These are phyloP conservation scores for Lichtheimia ornata DNA, from an alignment of 371 early-diverging fungal genomes.

Conservation along the genomic window DNA sequence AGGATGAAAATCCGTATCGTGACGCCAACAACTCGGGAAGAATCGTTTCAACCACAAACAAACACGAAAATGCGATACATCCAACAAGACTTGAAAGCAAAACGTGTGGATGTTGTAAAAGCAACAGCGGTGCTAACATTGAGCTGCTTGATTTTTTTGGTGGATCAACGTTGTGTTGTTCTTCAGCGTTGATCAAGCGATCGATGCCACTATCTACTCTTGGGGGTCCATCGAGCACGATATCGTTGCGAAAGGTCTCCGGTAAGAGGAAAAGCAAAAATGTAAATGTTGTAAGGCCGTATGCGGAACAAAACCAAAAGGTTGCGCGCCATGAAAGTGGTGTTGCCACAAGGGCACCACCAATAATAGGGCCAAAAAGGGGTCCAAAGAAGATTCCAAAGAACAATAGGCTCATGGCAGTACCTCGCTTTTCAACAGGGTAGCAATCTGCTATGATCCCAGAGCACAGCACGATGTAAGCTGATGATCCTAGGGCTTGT, in stretches of 20 bases:
- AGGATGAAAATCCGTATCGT: slow-evolving; percentile 35
- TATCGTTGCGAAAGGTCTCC: slow-evolving; percentile 57
- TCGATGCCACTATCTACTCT: background rate
- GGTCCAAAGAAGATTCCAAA: slow-evolving; percentile 56
- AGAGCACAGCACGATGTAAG: slow-evolving; percentile 62
- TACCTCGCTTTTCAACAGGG: slow-evolving; percentile 24
- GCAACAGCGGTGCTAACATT: slow-evolving; percentile 24
- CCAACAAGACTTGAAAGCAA: slow-evolving; percentile 40
- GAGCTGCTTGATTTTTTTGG: slow-evolving; percentile 3
- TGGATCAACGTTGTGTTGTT: background rate
- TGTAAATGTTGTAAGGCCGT: slow-evolving; percentile 47
- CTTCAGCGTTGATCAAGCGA: background rate
- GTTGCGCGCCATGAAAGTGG: slow-evolving; percentile 56
- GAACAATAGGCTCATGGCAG: slow-evolving; percentile 40
- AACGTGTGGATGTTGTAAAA: slow-evolving; percentile 52
- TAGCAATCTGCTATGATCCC: slow-evolving; percentile 39
- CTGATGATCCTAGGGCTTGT: slow-evolving; percentile 68
- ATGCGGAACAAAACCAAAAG: slow-evolving; percentile 60
- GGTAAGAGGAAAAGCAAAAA: slow-evolving; percentile 55
- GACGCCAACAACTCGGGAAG: slow-evolving; percentile 30
- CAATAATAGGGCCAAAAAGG: slow-evolving; percentile 35
- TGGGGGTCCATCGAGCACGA: slow-evolving; percentile 6
- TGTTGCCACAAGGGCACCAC: slow-evolving; percentile 32
- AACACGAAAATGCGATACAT: slow-evolving; percentile 51
- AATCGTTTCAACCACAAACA: slow-evolving; percentile 48